Evolutionary conservation across 2,329 filamentous ascomycete genomes (phyloP).

Genomic region (Amesomyces nigricolor): DNA sequence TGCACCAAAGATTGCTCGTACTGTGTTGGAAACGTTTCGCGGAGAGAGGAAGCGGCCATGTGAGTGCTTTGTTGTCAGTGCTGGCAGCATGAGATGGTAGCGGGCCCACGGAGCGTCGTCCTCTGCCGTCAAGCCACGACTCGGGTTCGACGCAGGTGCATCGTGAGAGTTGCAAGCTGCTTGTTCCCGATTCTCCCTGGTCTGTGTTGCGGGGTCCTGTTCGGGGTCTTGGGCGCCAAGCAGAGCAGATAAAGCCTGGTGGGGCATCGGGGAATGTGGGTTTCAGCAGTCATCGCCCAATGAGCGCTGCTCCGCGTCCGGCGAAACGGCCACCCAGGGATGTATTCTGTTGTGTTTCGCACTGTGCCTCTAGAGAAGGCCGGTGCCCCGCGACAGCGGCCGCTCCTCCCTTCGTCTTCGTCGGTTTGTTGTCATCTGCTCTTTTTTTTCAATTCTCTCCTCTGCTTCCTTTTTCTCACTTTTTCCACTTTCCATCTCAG

Average conservation of each 20-base stretch:
- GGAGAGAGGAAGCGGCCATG: neutral
- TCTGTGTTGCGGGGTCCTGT: neutral
- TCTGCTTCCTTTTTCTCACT: neutral
- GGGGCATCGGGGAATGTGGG: neutral
- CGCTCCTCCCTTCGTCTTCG: slow-evolving; percentile 1
- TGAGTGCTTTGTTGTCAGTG: neutral
- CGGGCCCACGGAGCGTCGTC: neutral
- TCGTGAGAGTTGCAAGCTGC: neutral
- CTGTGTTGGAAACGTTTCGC: neutral
- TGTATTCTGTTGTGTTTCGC: neutral
- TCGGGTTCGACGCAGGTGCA: neutral
- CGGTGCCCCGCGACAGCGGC: slow-evolving; percentile 7
- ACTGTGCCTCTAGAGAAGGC: slow-evolving; percentile 16
- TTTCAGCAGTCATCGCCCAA: slow-evolving; percentile 10
- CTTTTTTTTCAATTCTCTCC: neutral
- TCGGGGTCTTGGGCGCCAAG: neutral
- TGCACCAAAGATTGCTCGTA: neutral
- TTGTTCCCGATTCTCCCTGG: neutral
- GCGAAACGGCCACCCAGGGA: slow-evolving; percentile 8
- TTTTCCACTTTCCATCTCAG: neutral
- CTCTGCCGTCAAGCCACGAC: slow-evolving; percentile 1
- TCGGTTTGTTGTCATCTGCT: neutral
- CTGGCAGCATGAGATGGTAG: no score
- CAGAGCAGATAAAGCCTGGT: neutral
- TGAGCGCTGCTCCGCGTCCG: slow-evolving; percentile 17